phyloP scores from a whole-genome alignment of 2,329 filamentous ascomycete species.

The Phialophora verrucosa region DNA sequence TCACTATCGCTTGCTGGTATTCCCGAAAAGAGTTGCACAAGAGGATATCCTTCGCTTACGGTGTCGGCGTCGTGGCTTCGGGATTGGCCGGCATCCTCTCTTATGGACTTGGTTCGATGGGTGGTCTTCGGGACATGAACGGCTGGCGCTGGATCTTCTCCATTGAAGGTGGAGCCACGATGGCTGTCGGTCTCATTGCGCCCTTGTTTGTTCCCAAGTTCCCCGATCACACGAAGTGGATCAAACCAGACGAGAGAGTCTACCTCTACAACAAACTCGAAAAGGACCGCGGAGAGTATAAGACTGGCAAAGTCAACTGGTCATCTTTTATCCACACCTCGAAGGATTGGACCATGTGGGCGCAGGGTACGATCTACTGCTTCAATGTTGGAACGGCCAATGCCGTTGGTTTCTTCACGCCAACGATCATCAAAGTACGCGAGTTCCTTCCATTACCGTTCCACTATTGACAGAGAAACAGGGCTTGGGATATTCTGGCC shows the following conservation, averaged over 20 bases:
- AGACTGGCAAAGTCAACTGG: slow-evolving; percentile 18
- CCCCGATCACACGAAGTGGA: slow-evolving; percentile 25
- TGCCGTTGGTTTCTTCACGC: slow-evolving; percentile 22
- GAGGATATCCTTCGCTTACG: slow-evolving; percentile 42
- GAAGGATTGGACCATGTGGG: slow-evolving; percentile 24
- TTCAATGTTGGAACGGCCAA: slow-evolving; percentile 22
- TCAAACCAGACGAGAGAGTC: slow-evolving; percentile 20
- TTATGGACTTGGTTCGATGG: slow-evolving; percentile 61
- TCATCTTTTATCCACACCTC: slow-evolving; percentile 6
- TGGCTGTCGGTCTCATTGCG: slow-evolving; percentile 18
- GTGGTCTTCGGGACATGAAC: slow-evolving; percentile 14
- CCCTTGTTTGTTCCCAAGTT: slow-evolving; percentile 20
- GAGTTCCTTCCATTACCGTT: background rate
- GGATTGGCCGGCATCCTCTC: slow-evolving; percentile 65
- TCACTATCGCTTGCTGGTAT: slow-evolving; percentile 43
- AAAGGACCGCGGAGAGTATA: slow-evolving; percentile 21
- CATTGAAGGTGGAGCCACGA: slow-evolving; percentile 23
- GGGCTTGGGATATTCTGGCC: slow-evolving; percentile 24
- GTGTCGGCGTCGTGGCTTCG: slow-evolving; percentile 43
- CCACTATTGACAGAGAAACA: background rate
- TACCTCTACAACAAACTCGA: slow-evolving; percentile 24
- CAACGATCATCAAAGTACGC: slow-evolving; percentile 23
- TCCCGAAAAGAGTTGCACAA: slow-evolving; percentile 45
- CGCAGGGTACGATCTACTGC: slow-evolving; percentile 18
- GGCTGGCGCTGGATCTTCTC: slow-evolving; percentile 29